Percentiles rank a stretch among this genome's conserved stretches.
These are phyloP conservation scores for Cryphonectria japonica DNA, from an alignment of 2,329 filamentous ascomycete species.

Conservation along the genomic window DNA sequence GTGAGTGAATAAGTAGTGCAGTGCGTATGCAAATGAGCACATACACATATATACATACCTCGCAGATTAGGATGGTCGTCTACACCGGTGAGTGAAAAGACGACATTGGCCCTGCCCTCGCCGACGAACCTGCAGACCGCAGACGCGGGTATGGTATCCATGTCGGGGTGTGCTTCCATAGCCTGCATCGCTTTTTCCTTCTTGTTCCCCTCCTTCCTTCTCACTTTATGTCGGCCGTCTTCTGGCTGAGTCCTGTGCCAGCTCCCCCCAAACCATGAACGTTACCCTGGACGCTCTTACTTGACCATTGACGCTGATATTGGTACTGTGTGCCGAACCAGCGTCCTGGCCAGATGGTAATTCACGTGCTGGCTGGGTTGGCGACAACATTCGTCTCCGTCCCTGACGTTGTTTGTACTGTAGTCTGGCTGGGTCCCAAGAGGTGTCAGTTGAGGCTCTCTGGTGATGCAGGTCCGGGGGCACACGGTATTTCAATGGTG, in stretches of 20 bases:
- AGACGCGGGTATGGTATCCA: conserved; percentile 21
- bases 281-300: background rate
- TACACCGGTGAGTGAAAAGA: conserved; percentile 59
- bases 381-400: background rate
- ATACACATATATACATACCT: conserved; percentile 11
- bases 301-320: conserved; percentile 2
- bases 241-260: background rate
- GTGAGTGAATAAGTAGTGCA: background rate
- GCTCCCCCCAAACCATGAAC: conserved; percentile 6
- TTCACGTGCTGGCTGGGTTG: background rate
- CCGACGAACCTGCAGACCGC: conserved; percentile 46
- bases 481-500: background rate
- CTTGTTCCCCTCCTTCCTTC: background rate
- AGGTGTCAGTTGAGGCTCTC: background rate
- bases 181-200: conserved; percentile 1
- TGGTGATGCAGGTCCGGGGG: background rate
- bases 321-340: background rate
- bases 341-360: background rate
- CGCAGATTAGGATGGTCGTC: conserved; percentile 23
- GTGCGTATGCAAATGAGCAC: too few relatives aligned
- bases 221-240: background rate
- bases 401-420: background rate
- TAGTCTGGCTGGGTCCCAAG: background rate
- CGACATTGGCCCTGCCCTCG: conserved; percentile 78
- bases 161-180: background rate